Percentiles rank a stretch among this genome's conserved stretches.
These are phyloP conservation scores for Fusarium sp. DNA, from an alignment of 2,329 filamentous ascomycete species.

Conservation along the genomic window DNA sequence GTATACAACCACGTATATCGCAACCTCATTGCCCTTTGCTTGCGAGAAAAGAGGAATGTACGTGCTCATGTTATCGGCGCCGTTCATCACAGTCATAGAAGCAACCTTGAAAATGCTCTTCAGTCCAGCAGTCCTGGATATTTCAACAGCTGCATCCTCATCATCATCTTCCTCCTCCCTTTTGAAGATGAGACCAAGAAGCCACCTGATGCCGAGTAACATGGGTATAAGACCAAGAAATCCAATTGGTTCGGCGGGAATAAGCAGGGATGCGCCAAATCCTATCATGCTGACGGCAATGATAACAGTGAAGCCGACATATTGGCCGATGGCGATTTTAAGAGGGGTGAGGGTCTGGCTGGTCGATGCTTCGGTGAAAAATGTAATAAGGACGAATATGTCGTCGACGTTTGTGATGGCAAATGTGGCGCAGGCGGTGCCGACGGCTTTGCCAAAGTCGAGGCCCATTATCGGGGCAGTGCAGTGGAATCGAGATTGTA, in stretches of 20 bases:
- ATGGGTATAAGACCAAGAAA: not conserved
- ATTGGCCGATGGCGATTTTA: not conserved
- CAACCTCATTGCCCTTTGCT: not conserved
- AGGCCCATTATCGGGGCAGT: not conserved
- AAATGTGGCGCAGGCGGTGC: not conserved
- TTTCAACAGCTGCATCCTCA: not conserved
- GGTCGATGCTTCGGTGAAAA: conserved; percentile 1
- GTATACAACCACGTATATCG: conserved; percentile 1
- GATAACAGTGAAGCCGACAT: conserved; percentile 6
- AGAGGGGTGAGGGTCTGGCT: not conserved
- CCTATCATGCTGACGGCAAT: conserved; percentile 8
- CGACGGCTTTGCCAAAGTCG: conserved; percentile 3
- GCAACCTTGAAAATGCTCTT: conserved; percentile 9
- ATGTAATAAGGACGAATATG: conserved; percentile 2
- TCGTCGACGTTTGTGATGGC: conserved; percentile 9
- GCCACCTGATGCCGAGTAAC: conserved; percentile 3
- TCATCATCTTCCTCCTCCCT: not conserved
- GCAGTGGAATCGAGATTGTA: not conserved
- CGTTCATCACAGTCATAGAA: conserved; percentile 1
- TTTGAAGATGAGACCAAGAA: not conserved
- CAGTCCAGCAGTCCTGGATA: not conserved
- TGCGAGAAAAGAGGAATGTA: conserved; percentile 2
- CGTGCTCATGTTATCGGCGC: conserved; percentile 2
- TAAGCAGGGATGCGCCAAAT: not conserved
- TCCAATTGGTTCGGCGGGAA: conserved; percentile 2